phyloP scores from a whole-genome alignment of 192 early-diverging fungal species.

The Coemansia sp. region DNA sequence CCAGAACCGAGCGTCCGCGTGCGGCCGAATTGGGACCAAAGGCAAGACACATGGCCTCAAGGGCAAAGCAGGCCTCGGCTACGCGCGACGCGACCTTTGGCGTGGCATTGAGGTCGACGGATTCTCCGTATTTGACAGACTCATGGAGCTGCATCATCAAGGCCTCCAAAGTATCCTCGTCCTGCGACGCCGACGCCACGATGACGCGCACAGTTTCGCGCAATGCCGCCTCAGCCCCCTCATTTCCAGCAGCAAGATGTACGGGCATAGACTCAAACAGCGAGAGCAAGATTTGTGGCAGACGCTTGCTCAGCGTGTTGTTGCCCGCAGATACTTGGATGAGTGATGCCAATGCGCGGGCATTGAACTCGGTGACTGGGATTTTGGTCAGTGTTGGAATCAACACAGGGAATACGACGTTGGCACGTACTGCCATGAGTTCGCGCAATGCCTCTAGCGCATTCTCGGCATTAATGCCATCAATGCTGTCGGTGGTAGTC shows the following conservation, averaged over 20 bases:
- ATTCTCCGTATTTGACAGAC: slow-evolving; percentile 61
- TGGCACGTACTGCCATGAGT: slow-evolving; percentile 95
- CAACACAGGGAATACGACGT: slow-evolving; percentile 97
- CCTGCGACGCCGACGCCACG: slow-evolving; percentile 70
- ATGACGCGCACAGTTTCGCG: slow-evolving; percentile 73
- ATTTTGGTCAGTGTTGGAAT: slow-evolving; percentile 90
- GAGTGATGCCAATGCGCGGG: slow-evolving; percentile 83
- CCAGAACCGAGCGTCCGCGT: slow-evolving; percentile 51
- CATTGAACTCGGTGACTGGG: slow-evolving; percentile 92
- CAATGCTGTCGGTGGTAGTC: slow-evolving; percentile 28
- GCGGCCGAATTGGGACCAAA: slow-evolving; percentile 43
- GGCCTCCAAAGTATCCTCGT: slow-evolving; percentile 77
- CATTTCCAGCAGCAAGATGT: slow-evolving; percentile 60
- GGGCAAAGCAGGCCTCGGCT: slow-evolving; percentile 47
- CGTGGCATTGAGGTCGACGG: slow-evolving; percentile 17
- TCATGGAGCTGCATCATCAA: slow-evolving; percentile 82
- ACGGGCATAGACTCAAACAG: slow-evolving; percentile 77
- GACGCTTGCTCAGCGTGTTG: slow-evolving; percentile 68
- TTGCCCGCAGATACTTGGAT: slow-evolving; percentile 84
- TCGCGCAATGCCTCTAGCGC: slow-evolving; percentile 96
- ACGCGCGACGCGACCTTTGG: slow-evolving; percentile 34
- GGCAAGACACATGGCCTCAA: slow-evolving; percentile 44
- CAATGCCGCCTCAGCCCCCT: slow-evolving; percentile 65
- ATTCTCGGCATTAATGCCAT: slow-evolving; percentile 53
- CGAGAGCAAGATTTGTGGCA: slow-evolving; percentile 78